These are phyloP conservation scores for Mortierella claussenii DNA, from an alignment of 192 early-diverging fungal species.

Conservation along the genomic window DNA sequence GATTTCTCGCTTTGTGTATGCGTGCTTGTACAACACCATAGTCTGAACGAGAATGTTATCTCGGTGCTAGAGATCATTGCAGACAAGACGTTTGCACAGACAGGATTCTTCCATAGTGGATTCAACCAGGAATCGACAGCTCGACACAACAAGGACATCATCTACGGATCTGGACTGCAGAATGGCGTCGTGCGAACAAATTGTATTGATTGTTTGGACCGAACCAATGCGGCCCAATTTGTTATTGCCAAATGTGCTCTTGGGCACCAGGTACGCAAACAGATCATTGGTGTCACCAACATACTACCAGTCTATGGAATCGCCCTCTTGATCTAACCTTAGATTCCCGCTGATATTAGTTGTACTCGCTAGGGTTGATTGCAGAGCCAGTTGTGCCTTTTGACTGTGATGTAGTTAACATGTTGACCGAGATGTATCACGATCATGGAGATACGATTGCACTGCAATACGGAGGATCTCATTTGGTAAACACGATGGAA, in stretches of 20 bases:
- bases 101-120: constrained; percentile 95
- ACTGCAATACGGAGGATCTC: constrained; percentile 95
- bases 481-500: constrained; percentile 98
- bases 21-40: not conserved
- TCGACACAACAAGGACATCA: not conserved
- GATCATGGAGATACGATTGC: constrained; percentile 98
- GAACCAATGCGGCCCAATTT: constrained; percentile 98
- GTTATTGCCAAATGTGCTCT: constrained; percentile 95
- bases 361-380: constrained; percentile 90
- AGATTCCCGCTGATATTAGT: constrained; percentile 53
- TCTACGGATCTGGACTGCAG: constrained; percentile 62
- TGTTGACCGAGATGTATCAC: constrained; percentile 97
- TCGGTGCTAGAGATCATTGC: constrained; percentile 89
- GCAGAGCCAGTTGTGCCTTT: constrained; percentile 81
- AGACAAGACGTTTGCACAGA: constrained; percentile 83
- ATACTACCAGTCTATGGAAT: too few relatives aligned
- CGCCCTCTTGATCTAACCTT: too few relatives aligned
- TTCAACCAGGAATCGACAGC: constrained; percentile 63
- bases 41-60: constrained; percentile 89
- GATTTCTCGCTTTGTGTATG: not conserved
- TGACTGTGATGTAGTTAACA: constrained; percentile 92
- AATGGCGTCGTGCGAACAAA: constrained; percentile 93
- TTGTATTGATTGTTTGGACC: constrained; percentile 98
- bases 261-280: constrained; percentile 74
- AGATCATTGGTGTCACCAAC: not conserved